phyloP scores from a whole-genome alignment of 371 early-diverging fungal species.

The Mortierella sp. region DNA sequence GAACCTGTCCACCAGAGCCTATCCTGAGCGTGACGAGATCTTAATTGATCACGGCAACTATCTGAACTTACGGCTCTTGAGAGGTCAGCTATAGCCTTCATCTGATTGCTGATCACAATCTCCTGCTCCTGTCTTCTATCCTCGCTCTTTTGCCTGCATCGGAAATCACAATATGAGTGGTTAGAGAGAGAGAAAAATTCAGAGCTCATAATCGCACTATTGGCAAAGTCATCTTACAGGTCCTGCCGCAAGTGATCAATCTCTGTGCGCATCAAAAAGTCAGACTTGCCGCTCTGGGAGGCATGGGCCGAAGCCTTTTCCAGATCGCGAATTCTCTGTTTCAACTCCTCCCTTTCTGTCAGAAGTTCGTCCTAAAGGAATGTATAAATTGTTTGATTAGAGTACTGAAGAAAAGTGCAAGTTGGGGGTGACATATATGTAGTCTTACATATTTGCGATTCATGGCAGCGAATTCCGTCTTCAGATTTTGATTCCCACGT shows the following conservation, averaged over 20 bases:
- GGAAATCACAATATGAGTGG: no score
- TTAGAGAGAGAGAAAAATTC: no score
- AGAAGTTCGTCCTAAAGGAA: slow-evolving; percentile 70
- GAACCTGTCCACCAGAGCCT: no score
- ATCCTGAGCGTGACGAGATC: no score
- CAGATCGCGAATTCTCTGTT: slow-evolving; percentile 75
- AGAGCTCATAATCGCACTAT: no score
- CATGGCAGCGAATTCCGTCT: slow-evolving; percentile 67
- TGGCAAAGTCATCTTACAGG: slow-evolving; percentile 74
- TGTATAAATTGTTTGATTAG: neutral
- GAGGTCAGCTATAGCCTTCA: slow-evolving; percentile 70
- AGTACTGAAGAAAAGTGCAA: neutral
- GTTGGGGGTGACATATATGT: neutral
- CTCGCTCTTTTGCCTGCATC: slow-evolving; percentile 83
- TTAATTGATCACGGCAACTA: no score
- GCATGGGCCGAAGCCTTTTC: slow-evolving; percentile 76
- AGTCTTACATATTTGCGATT: slow-evolving; percentile 69
- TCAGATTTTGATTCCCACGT: slow-evolving; percentile 62
- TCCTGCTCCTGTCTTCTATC: slow-evolving; percentile 80
- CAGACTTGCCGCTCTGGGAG: slow-evolving; percentile 82
- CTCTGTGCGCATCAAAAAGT: slow-evolving; percentile 87
- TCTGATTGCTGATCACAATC: slow-evolving; percentile 68
- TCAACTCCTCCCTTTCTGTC: slow-evolving; percentile 72
- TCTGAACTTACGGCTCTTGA: slow-evolving; percentile 49
- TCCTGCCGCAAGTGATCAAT: slow-evolving; percentile 88